Base-by-base conservation (phyloP, 495 filamentous ascomycete species). In the Cercophora sp. region DNA sequence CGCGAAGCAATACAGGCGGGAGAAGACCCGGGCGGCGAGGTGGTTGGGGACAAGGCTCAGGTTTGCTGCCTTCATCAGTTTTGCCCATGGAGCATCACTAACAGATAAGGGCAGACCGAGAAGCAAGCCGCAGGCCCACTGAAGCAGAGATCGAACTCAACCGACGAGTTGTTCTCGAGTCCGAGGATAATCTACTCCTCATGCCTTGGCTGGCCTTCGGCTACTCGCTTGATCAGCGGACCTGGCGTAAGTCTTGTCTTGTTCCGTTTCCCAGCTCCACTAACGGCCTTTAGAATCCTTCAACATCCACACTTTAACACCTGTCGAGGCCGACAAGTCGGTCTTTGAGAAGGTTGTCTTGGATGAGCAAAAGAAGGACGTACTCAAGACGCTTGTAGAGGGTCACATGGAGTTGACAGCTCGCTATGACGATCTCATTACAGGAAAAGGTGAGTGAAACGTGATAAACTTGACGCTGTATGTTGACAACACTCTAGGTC, bases 401-500 rank as follows among this genome's bases (percentile, higher is more conserved):
- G 18, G 42, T 8, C 32, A 48, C 32, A 39, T 24, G n/a, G 52
- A 54, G 32, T 40, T 31, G 20, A 24, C 25, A 9, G 23, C 20
- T 10, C 32, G 34, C 16, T 54, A 48, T 25, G 53, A 68, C 29
- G 63, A 68, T 51, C 52, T 68, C 6, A 60, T 62, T 31, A 22
- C 43, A 5, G 60, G 60, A 24, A 66, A 64, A 45, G 62, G 56
- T 62, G 41, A 42, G 56, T 11, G n/a, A 1, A 41, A 41, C 6
- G 13, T 39, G 11, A 42, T 3, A 40, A 6, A 31, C 31, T 9
- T 34, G 26, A 19, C 36, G 6, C 19, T 5, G 1, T 2, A 31
- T 8, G 32, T 52, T 59, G 15, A 59, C 27, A 22, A 23, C 0
- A 40, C 20, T 4, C 20, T 16, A 64, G 60, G 65, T 0, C 55